phyloP scores from a whole-genome alignment of 805 yeast genomes.

The Starmerella apis region DNA sequence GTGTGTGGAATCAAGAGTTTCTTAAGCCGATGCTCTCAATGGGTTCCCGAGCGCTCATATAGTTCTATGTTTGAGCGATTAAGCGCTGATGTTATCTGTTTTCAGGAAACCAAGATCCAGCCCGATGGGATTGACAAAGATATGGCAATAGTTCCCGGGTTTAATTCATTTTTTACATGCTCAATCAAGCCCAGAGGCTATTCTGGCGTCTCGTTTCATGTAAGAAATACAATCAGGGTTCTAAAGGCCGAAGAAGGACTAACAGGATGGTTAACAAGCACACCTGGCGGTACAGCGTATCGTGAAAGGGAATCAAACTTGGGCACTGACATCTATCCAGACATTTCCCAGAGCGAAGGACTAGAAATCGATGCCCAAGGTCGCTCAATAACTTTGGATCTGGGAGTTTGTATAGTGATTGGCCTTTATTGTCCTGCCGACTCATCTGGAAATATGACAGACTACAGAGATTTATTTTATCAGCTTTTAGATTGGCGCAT shows the following conservation, averaged over 20 bases:
- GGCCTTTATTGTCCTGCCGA: conserved; percentile 85
- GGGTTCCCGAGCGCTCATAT: conserved; percentile 46
- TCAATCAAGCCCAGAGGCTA: conserved; percentile 70
- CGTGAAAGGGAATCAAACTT: conserved; percentile 3
- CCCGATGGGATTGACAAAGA: conserved; percentile 38
- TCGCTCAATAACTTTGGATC: conserved; percentile 63
- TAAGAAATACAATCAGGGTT: conserved; percentile 45
- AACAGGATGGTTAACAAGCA: conserved; percentile 45
- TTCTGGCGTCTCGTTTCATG: conserved; percentile 81
- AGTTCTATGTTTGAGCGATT: conserved; percentile 33
- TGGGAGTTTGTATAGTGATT: conserved; percentile 39
- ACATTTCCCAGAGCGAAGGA: conserved; percentile 47
- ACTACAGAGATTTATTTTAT: conserved; percentile 48
- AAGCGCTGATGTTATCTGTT: conserved; percentile 64
- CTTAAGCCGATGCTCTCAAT: conserved; percentile 76
- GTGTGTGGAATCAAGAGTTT: conserved; percentile 53
- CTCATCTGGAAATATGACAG: conserved; percentile 59
- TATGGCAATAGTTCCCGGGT: conserved; percentile 47
- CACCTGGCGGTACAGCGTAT: conserved; percentile 12
- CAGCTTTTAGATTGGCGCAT: conserved; percentile 52
- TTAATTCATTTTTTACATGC: conserved; percentile 54
- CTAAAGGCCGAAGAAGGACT: conserved; percentile 82
- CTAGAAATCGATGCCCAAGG: conserved; percentile 69
- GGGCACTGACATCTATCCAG: conserved; percentile 13
- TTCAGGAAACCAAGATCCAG: conserved; percentile 77